Evolutionary conservation across 805 yeast genomes (phyloP), one percentile per base, ranked within the genome.

Genomic region (Torulaspora microellipsoides): DNA sequence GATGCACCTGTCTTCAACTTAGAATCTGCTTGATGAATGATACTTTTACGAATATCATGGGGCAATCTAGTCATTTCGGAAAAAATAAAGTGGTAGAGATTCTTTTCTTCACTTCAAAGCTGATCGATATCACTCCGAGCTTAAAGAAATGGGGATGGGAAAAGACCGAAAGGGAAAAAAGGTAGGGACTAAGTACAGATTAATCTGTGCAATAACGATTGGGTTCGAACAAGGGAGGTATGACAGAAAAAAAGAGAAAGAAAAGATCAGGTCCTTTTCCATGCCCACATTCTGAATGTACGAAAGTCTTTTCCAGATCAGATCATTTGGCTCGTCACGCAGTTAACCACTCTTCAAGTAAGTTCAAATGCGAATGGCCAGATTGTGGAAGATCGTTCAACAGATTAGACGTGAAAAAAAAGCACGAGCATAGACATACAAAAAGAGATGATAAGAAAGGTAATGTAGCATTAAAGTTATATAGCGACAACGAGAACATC

Each of bases 341-440:
- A 11, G 43, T 34, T 15, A 43, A 43, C 34, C 46, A 43, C 38
- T 38, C 43, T 11, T 31, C 46, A 10, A 27, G 28, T 10, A 43
- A 43, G 36, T 20, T 38, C 23, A 43, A 20, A 27, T 43, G 46
- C 34, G 38, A 43, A 31, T 43, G 46, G 46, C 43, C 38, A 20
- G 38, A 27, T 9, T 43, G 46, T 32, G 46, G 34, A 7, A 31
- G 38, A 17, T 12, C 29, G 20, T 43, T 43, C 29, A 20, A 42
- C 25, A 23, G 46, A 17, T 28, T 43, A 27, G 46, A 43, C 38
- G 46, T 43, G 11, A 43, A 43, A 34, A 43, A 33, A 31, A 43
- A 43, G 34, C 46, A 43, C 38, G 41, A 36, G 8, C 15, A 29
- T 14, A 15, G 46, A 25, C 46, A 43, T 20, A 14, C 35, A 8